Percentiles rank a stretch among this genome's conserved stretches.
These are phyloP conservation scores for Gymnopilus junonius DNA, from an alignment of 768 basidiomycete species.

Conservation along the genomic window DNA sequence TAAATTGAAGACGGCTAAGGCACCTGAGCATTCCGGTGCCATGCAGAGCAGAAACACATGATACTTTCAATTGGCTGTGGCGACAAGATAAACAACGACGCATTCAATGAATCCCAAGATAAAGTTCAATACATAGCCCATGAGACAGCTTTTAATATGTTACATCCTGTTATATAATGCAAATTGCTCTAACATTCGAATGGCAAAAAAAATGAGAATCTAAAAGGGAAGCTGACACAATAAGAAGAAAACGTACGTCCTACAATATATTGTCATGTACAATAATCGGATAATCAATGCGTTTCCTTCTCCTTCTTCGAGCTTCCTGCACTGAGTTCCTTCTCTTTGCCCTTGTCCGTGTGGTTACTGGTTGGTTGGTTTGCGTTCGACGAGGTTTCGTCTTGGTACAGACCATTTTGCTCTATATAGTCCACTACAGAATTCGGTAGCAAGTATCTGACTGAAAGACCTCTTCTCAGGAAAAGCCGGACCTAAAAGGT, in stretches of 20 bases:
- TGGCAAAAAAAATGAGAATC: slow-evolving; percentile 12
- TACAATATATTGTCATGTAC: slow-evolving; percentile 12
- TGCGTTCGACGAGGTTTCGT: slow-evolving; percentile 47
- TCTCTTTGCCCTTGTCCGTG: slow-evolving; percentile 44
- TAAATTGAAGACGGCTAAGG: too few relatives aligned
- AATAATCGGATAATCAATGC: slow-evolving; percentile 17
- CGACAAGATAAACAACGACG: too few relatives aligned
- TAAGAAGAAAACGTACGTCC: slow-evolving; percentile 13
- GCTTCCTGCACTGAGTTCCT: slow-evolving; percentile 31
- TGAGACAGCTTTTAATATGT: slow-evolving; percentile 4
- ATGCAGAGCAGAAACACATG: too few relatives aligned
- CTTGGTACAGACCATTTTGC: slow-evolving; percentile 75
- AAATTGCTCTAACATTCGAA: slow-evolving; percentile 1
- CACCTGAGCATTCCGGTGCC: too few relatives aligned
- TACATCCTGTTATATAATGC: slow-evolving; percentile 7
- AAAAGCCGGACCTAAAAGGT: slow-evolving; percentile 61
- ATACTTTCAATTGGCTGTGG: too few relatives aligned
- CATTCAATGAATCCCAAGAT: background rate
- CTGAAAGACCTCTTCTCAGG: slow-evolving; percentile 77
- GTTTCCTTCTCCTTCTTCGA: slow-evolving; percentile 37
- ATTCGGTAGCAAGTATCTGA: slow-evolving; percentile 89
- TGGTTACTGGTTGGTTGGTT: slow-evolving; percentile 18
- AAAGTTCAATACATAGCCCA: background rate
- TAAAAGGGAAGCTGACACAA: slow-evolving; percentile 12
- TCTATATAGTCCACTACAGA: slow-evolving; percentile 96